Evolutionary conservation across 371 early-diverging fungal genomes (phyloP).

Genomic region (Rhizomucor pusillus): DNA sequence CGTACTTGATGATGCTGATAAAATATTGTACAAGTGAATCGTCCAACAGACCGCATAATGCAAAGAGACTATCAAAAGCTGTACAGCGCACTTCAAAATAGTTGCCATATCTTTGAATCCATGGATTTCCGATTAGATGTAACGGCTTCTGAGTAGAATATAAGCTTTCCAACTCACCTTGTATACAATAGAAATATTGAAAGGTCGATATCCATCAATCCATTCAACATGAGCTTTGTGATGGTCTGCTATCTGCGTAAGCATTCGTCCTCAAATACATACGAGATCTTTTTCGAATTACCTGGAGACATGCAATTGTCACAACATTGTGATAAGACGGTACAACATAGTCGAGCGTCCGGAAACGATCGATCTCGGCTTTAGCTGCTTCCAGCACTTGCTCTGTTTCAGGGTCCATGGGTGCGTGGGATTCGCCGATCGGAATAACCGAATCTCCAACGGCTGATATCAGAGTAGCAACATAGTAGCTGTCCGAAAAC

Average conservation of each 20-base stretch:
- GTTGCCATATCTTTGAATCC: constrained; percentile 55
- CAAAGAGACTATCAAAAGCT: constrained; percentile 65
- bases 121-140: background rate
- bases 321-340: constrained; percentile 87
- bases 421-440: constrained; percentile 30
- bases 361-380: constrained; percentile 77
- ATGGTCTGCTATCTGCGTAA: constrained; percentile 18
- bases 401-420: constrained; percentile 41
- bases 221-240: constrained; percentile 58
- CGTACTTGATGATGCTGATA: constrained; percentile 51
- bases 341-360: constrained; percentile 75
- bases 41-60: constrained; percentile 58
- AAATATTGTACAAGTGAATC: constrained; percentile 48
- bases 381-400: constrained; percentile 57
- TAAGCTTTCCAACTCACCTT: constrained; percentile 16
- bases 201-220: constrained; percentile 64
- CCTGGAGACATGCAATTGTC: constrained; percentile 76
- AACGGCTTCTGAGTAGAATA: too few relatives aligned
- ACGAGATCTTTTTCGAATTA: constrained; percentile 14
- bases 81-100: constrained; percentile 60
- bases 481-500: constrained; percentile 82
- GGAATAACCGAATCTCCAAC: constrained; percentile 71
- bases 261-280: background rate
- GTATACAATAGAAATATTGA: constrained; percentile 62
- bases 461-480: constrained; percentile 69